A percentile compares a stretch with the other conserved stretches of the same genome.
phyloP scores from a whole-genome alignment of 2,329 filamentous ascomycete genomes.

The Tympanopsis confertula region DNA sequence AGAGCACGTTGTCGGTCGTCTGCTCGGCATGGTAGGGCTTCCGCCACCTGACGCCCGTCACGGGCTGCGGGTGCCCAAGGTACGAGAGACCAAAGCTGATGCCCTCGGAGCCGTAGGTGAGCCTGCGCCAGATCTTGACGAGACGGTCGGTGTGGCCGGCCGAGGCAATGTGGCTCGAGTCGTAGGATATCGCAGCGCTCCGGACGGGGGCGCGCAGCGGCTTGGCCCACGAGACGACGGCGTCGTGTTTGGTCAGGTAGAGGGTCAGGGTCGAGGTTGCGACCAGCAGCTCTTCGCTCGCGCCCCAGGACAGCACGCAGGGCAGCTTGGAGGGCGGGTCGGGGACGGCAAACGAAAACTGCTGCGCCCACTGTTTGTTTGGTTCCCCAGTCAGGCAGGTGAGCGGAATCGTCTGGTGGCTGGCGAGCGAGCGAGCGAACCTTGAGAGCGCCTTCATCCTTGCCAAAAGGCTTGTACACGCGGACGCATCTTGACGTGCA shows the following conservation, averaged over 20 bases:
- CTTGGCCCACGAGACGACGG: constrained; percentile 60
- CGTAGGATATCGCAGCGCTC: constrained; percentile 70
- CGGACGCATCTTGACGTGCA: constrained; percentile 57
- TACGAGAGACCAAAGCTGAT: constrained; percentile 85
- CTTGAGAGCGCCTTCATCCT: constrained; percentile 62
- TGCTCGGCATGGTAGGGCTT: constrained; percentile 67
- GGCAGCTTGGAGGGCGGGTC: constrained; percentile 32
- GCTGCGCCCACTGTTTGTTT: constrained; percentile 44
- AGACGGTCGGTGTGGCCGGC: constrained; percentile 68
- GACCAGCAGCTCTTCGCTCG: constrained; percentile 71
- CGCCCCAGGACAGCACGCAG: constrained; percentile 69
- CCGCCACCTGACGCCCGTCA: constrained; percentile 82
- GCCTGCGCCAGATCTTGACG: constrained; percentile 83
- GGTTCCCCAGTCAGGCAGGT: constrained; percentile 1
- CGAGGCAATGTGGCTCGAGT: constrained; percentile 77
- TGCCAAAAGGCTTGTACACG: constrained; percentile 66
- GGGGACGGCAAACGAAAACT: constrained; percentile 43
- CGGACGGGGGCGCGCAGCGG: constrained; percentile 61
- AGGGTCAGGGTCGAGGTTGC: constrained; percentile 61
- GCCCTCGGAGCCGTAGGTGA: constrained; percentile 72
- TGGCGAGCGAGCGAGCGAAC: constrained; percentile 26
- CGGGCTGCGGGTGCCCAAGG: constrained; percentile 67
- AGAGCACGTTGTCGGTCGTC: constrained; percentile 74
- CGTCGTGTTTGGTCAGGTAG: constrained; percentile 38
- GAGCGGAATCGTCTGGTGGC: too few relatives aligned